Conservation (phyloP, 495 filamentous ascomycete species). For the Cryomyces antarcticus region DNA sequence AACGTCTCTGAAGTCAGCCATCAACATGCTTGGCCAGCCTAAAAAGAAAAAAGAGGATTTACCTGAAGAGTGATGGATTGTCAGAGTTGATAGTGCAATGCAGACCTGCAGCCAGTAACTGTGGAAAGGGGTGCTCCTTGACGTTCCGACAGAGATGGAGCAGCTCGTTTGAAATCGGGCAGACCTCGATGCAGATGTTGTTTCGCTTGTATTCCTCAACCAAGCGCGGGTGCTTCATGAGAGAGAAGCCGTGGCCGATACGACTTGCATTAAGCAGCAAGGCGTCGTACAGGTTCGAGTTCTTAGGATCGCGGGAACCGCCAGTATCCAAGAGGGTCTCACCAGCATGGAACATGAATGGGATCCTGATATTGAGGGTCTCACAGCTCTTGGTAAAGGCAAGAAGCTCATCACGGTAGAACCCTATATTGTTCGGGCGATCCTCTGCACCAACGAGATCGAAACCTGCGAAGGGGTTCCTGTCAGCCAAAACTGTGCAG, state of each 20-base stretch:
- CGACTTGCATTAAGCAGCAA: slow-evolving; percentile 16
- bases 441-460: slow-evolving; percentile 24
- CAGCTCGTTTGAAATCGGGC: slow-evolving; percentile 21
- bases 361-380: slow-evolving; percentile 12
- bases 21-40: background rate
- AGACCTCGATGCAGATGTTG: slow-evolving; percentile 20
- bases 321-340: slow-evolving; percentile 21
- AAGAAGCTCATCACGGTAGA: slow-evolving; percentile 15
- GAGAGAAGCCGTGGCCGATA: slow-evolving; percentile 19
- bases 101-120: slow-evolving; percentile 17
- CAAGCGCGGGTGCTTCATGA: slow-evolving; percentile 18
- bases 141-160: slow-evolving; percentile 21
- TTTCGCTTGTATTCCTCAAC: slow-evolving; percentile 17
- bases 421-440: slow-evolving; percentile 17
- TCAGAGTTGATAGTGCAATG: slow-evolving; percentile 21
- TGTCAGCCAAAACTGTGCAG: too few species aligned
- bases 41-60: slow-evolving; percentile 3
- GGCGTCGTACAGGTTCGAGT: slow-evolving; percentile 21
- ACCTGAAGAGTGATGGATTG: slow-evolving; percentile 22
- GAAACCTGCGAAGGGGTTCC: slow-evolving; percentile 9
- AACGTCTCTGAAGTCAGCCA: slow-evolving; percentile 5
- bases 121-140: slow-evolving; percentile 19
- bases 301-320: slow-evolving; percentile 15
- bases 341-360: slow-evolving; percentile 23
- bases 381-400: slow-evolving; percentile 16